Evolutionary conservation across 2,329 filamentous ascomycete genomes (phyloP).

Genomic region (Alternaria rosae): DNA sequence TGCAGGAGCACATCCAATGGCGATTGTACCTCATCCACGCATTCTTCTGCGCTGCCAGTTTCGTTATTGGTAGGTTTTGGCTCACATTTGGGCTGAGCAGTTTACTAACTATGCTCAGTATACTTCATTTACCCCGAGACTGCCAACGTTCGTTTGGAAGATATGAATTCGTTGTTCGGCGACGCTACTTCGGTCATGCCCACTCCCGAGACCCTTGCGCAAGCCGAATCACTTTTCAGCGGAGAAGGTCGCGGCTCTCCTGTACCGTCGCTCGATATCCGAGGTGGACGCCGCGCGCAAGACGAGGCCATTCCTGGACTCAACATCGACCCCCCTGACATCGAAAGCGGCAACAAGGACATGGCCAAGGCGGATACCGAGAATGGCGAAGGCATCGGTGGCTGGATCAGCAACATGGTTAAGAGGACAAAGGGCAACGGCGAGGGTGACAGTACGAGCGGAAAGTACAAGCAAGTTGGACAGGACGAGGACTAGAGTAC

Average conservation of each 20-base stretch:
- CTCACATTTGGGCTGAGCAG: not conserved
- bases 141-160: slow-evolving; percentile 90
- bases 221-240: slow-evolving; percentile 83
- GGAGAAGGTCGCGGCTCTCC: slow-evolving; percentile 71
- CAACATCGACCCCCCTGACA: slow-evolving; percentile 78
- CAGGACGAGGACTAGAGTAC: slow-evolving; percentile 48
- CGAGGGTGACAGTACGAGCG: slow-evolving; percentile 52
- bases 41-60: slow-evolving; percentile 94
- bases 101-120: slow-evolving; percentile 63
- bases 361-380: slow-evolving; percentile 35
- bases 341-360: slow-evolving; percentile 62
- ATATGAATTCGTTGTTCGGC: slow-evolving; percentile 95
- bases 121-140: slow-evolving; percentile 99
- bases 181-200: slow-evolving; percentile 85
- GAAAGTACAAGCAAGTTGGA: slow-evolving; percentile 56
- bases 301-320: slow-evolving; percentile 79
- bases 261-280: slow-evolving; percentile 76
- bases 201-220: slow-evolving; percentile 78
- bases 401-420: slow-evolving; percentile 74
- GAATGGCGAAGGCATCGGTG: slow-evolving; percentile 65
- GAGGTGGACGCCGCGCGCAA: slow-evolving; percentile 52
- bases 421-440: slow-evolving; percentile 59
- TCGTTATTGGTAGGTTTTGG: slow-evolving; percentile 82
- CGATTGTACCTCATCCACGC: slow-evolving; percentile 93
- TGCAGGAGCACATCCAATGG: slow-evolving; percentile 94